A percentile compares a stretch with the other conserved stretches of the same genome.
These are phyloP conservation scores for Coniochaeta ligniaria DNA, from an alignment of 2,329 filamentous ascomycete species.

Conservation along the genomic window DNA sequence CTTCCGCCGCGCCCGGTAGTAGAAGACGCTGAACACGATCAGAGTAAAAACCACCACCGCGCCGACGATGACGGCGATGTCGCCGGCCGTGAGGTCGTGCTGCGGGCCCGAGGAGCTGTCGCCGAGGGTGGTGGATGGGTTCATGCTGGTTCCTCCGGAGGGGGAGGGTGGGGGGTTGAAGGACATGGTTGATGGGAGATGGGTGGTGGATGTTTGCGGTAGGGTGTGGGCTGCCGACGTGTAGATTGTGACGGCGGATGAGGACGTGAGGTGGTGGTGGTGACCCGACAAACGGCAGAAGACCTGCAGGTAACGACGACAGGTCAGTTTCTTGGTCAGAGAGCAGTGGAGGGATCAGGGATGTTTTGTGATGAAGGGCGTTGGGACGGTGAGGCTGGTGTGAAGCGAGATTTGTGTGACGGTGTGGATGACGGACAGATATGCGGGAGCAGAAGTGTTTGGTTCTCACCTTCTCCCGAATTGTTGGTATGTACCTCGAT, in stretches of 20 bases:
- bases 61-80: conserved; percentile 10
- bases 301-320: not conserved
- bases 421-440: not conserved
- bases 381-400: not conserved
- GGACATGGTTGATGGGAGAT: not conserved
- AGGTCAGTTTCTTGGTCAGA: not conserved
- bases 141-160: not conserved
- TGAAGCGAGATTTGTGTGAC: not conserved
- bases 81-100: conserved; percentile 5
- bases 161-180: conserved; percentile 4
- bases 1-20: conserved; percentile 10
- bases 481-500: no score
- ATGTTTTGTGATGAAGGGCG: not conserved
- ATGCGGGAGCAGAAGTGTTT: not conserved
- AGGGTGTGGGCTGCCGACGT: not conserved
- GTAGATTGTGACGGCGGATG: not conserved
- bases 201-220: not conserved
- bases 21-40: conserved; percentile 8
- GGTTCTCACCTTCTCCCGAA: not conserved
- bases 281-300: not conserved
- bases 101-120: not conserved
- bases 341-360: not conserved
- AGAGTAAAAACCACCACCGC: conserved; percentile 6
- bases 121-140: conserved; percentile 1
- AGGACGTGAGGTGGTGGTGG: not conserved